A percentile compares a stretch with the other conserved stretches of the same genome.
Conservation (phyloP, 371 early-diverging fungal species). For the Gilbertella persicaria region DNA sequence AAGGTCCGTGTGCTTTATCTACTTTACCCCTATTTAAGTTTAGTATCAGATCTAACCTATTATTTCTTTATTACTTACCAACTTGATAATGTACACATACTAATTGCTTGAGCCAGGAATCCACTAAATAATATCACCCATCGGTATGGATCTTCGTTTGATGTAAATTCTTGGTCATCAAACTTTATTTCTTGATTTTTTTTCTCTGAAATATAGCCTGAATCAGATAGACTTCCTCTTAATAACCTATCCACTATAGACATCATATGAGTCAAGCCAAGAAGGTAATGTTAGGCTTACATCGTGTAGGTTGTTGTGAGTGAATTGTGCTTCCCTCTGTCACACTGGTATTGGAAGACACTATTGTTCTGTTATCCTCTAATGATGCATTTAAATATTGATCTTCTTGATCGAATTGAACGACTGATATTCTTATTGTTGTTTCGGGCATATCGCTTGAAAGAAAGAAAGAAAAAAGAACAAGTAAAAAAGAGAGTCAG, state of each 20-base stretch:
- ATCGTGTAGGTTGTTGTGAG: conserved; percentile 5
- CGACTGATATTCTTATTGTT: no score
- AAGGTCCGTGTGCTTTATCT: background rate
- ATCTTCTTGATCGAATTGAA: no score
- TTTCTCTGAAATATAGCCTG: conserved; percentile 17
- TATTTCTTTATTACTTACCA: conserved; percentile 22
- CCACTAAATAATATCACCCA: conserved; percentile 35
- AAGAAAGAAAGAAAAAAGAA: background rate
- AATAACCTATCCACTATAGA: conserved; percentile 9
- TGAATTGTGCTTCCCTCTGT: conserved; percentile 9
- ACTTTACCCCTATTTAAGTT: conserved; percentile 20
- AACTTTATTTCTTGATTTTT: background rate
- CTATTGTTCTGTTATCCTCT: conserved; percentile 18
- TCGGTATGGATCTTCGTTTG: conserved; percentile 30
- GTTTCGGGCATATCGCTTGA: no score
- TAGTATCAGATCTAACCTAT: background rate
- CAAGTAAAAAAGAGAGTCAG: background rate
- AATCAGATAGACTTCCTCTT: conserved; percentile 5
- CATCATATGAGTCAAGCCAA: background rate
- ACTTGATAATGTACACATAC: conserved; percentile 36
- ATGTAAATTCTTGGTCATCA: background rate
- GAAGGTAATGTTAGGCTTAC: background rate
- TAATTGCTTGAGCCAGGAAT: conserved; percentile 38
- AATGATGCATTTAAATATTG: background rate
- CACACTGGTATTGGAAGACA: conserved; percentile 5